Evolutionary conservation across 202 grass and related monocot species (phyloP).

Genomic region (Carex sylvatica): DNA sequence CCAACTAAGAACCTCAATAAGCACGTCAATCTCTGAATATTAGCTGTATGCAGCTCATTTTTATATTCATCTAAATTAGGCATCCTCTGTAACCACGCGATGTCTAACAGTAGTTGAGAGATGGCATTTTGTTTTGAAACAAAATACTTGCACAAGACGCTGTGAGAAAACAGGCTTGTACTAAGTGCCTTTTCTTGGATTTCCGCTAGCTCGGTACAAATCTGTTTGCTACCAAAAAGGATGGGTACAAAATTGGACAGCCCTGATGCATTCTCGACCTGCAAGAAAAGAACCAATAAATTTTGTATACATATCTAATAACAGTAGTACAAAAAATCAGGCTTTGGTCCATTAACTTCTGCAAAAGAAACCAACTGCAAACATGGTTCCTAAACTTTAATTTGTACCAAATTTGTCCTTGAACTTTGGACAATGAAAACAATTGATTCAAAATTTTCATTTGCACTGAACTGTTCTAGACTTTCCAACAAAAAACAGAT

Average conservation of each 20-base stretch:
- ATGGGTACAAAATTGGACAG: conserved; percentile 97
- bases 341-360: background rate
- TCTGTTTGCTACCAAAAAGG: conserved; percentile 67
- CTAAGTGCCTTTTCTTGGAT: conserved; percentile 43
- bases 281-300: conserved; percentile 29
- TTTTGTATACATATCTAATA: background rate
- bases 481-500: background rate
- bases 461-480: background rate
- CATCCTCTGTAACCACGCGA: conserved; percentile 83
- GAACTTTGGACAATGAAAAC: background rate
- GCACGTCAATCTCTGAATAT: conserved; percentile 63
- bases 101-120: conserved; percentile 70
- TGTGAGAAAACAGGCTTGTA: conserved; percentile 22
- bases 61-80: conserved; percentile 46
- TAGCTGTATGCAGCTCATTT: conserved; percentile 45
- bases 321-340: background rate
- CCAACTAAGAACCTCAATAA: conserved; percentile 66
- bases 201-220: conserved; percentile 72
- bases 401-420: background rate
- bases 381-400: background rate
- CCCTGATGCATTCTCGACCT: conserved; percentile 90
- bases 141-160: conserved; percentile 23
- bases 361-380: background rate
- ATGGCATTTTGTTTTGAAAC: conserved; percentile 45
- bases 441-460: background rate